phyloP scores from a whole-genome alignment of 202 grass and related monocot genomes.

The Panicum virgatum region DNA sequence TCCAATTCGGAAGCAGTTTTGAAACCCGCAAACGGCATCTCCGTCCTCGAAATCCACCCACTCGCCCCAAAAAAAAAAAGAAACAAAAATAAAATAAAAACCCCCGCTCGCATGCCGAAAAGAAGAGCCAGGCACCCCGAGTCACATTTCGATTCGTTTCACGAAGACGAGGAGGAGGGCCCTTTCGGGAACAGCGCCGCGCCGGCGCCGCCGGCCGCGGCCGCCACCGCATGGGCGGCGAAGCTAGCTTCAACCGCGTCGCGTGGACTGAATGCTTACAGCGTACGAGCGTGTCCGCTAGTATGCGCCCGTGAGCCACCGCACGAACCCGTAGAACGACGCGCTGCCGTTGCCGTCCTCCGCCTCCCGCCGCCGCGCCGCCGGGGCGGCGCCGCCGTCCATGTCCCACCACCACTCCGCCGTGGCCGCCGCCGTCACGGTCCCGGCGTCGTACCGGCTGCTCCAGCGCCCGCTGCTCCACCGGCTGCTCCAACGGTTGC shows the following conservation, averaged over 20 bases:
- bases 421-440: slow-evolving; percentile 37
- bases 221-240: not conserved
- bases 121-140: slow-evolving; percentile 20
- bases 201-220: not conserved
- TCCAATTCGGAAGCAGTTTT: slow-evolving; percentile 49
- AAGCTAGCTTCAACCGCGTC: not conserved
- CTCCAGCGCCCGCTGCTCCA: slow-evolving; percentile 81
- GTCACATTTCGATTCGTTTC: slow-evolving; percentile 17
- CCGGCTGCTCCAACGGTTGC: slow-evolving; percentile 65
- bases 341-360: slow-evolving; percentile 62
- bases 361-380: slow-evolving; percentile 39
- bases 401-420: slow-evolving; percentile 77
- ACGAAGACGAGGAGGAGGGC: not conserved
- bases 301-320: slow-evolving; percentile 80
- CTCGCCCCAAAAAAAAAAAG: not conserved
- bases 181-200: slow-evolving; percentile 6
- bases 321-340: slow-evolving; percentile 52
- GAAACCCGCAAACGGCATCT: slow-evolving; percentile 35
- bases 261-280: not conserved
- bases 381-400: slow-evolving; percentile 51
- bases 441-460: slow-evolving; percentile 66
- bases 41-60: slow-evolving; percentile 25
- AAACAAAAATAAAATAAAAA: not conserved
- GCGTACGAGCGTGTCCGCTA: not conserved
- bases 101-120: slow-evolving; percentile 11